Percentiles rank a stretch among this genome's conserved stretches.
Evolutionary conservation across 345 rosid genomes (phyloP).

Genomic region (Turnera subulata): DNA sequence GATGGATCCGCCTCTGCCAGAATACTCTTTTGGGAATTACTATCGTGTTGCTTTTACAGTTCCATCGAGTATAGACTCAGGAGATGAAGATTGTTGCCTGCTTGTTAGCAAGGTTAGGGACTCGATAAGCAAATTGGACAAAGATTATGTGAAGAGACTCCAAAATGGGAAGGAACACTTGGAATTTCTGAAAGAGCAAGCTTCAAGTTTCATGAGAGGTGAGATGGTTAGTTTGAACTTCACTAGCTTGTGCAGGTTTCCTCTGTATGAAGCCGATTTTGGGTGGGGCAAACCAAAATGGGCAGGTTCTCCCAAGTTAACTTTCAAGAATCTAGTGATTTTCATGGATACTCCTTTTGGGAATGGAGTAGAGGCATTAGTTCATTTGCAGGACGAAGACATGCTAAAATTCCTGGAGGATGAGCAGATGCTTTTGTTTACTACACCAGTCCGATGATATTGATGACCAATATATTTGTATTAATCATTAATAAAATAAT

Average conservation of each 20-base stretch:
- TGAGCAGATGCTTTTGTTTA: constrained; percentile 1
- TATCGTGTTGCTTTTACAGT: constrained; percentile 14
- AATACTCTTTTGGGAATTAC: constrained; percentile 37
- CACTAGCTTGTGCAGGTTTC: constrained; percentile 42
- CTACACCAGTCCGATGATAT: no score
- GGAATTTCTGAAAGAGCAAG: constrained; percentile 11
- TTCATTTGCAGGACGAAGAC: constrained; percentile 13
- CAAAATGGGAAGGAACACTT: constrained; percentile 11
- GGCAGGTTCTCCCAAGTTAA: constrained; percentile 9
- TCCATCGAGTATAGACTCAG: neutral
- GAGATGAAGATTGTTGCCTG: neutral
- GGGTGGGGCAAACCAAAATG: constrained; percentile 30
- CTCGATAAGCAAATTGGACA: constrained; percentile 6
- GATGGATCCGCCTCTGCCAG: constrained; percentile 26
- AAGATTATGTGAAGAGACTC: constrained; percentile 1
- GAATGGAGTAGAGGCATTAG: constrained; percentile 30
- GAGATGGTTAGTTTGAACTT: constrained; percentile 13
- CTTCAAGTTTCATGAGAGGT: constrained; percentile 14
- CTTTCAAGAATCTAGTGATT: constrained; percentile 34
- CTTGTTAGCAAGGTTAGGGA: constrained; percentile 5
- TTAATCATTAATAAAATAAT: no score
- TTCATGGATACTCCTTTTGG: constrained; percentile 34
- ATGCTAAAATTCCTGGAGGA: constrained; percentile 18
- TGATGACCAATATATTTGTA: no score
- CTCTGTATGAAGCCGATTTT: constrained; percentile 41